Conservation (phyloP, 345 rosid genomes). For the Erucastrum elatum region DNA sequence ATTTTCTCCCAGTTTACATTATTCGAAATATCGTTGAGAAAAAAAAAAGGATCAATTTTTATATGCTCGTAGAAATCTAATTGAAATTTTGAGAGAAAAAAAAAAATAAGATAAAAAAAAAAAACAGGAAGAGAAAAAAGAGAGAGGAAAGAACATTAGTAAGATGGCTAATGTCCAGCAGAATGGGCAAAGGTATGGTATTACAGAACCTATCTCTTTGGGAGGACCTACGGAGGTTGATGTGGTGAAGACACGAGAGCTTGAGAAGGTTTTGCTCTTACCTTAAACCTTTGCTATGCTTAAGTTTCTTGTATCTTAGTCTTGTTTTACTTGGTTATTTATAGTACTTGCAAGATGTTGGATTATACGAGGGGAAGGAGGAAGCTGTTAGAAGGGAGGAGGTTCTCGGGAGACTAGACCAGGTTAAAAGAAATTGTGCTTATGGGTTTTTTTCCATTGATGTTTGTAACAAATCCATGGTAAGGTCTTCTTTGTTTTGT, state of each 20-base stretch:
- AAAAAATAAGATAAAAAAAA: neutral
- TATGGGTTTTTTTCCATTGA: neutral
- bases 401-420: constrained; percentile 94
- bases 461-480: constrained; percentile 3
- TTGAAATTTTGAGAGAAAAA: constrained; percentile 12
- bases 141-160: neutral
- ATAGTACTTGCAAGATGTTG: constrained; percentile 82
- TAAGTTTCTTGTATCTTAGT: constrained; percentile 1
- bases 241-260: constrained; percentile 68
- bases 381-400: constrained; percentile 96
- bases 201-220: constrained; percentile 90
- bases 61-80: constrained; percentile 22
- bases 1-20: constrained; percentile 28
- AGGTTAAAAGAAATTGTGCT: constrained; percentile 49
- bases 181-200: constrained; percentile 70
- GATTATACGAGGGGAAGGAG: constrained; percentile 78
- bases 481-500: constrained; percentile 15
- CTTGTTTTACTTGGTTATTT: too few species aligned
- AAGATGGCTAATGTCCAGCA: constrained; percentile 62
- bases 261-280: constrained; percentile 88
- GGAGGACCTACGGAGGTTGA: too few species aligned
- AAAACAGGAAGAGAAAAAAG: neutral
- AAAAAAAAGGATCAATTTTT: neutral
- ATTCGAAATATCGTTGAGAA: constrained; percentile 23
- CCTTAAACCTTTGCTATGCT: constrained; percentile 7